Percentiles rank a stretch among this genome's conserved stretches.
Evolutionary conservation across 2,329 filamentous ascomycete genomes (phyloP).

Genomic region (Ophiostoma sp.): DNA sequence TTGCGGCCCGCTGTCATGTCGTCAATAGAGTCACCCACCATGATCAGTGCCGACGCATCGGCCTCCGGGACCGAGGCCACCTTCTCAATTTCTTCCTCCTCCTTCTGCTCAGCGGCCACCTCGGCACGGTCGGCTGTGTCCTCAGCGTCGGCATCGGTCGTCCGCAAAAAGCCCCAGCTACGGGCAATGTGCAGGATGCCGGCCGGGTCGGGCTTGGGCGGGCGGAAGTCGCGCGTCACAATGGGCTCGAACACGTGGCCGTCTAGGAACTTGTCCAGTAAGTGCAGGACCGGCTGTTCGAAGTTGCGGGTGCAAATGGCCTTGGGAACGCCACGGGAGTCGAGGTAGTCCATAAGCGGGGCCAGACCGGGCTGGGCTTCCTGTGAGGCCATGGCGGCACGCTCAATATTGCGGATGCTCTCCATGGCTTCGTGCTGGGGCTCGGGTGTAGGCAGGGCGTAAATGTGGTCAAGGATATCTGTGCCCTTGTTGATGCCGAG

Average conservation of each 20-base stretch:
- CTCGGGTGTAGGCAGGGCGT: conserved; percentile 63
- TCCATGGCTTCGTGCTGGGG: conserved; percentile 65
- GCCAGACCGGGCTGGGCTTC: conserved; percentile 77
- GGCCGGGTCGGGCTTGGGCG: conserved; percentile 83
- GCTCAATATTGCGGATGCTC: conserved; percentile 77
- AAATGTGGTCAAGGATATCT: conserved; percentile 90
- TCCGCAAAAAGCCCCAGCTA: conserved; percentile 64
- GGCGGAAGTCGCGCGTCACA: conserved; percentile 78
- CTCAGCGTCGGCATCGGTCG: conserved; percentile 26
- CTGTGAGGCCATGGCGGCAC: conserved; percentile 75
- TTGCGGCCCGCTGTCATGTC: conserved; percentile 85
- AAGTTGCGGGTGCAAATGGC: conserved; percentile 96
- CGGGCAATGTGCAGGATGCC: conserved; percentile 84
- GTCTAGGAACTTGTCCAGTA: conserved; percentile 73
- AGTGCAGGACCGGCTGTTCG: conserved; percentile 71
- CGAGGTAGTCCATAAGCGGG: conserved; percentile 79
- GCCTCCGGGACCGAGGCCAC: conserved; percentile 33
- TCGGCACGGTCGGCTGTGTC: conserved; percentile 28
- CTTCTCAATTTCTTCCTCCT: conserved; percentile 27
- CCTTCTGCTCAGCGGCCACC: conserved; percentile 27
- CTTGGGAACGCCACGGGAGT: conserved; percentile 65
- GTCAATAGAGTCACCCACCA: conserved; percentile 81
- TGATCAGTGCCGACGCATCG: conserved; percentile 55
- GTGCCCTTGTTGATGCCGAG: conserved; percentile 69
- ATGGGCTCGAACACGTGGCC: conserved; percentile 71